Conservation (phyloP, 495 filamentous ascomycete species). For the Letharia columbiana region DNA sequence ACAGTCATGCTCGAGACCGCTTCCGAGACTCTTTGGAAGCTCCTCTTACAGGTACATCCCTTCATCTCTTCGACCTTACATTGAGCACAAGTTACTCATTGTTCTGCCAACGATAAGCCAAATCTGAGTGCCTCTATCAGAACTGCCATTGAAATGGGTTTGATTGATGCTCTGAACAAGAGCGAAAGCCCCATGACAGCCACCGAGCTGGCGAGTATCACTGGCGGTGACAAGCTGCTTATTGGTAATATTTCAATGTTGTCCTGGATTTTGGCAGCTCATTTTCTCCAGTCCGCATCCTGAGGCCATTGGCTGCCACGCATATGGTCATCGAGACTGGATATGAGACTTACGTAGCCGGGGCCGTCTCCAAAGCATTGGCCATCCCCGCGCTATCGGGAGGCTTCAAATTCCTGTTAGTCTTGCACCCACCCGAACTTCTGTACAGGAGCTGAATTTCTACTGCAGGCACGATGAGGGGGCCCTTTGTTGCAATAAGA, state of each 20-base stretch:
- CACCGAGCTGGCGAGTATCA: constrained; percentile 5
- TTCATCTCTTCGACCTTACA: background rate
- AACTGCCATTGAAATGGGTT: constrained; percentile 24
- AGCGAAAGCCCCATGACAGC: background rate
- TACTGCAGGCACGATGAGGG: constrained; percentile 3
- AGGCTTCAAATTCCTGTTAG: background rate
- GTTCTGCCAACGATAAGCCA: background rate
- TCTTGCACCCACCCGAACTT: background rate
- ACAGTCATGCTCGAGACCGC: background rate
- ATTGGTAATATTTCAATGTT: background rate
- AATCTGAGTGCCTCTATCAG: constrained; percentile 31
- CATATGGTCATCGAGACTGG: constrained; percentile 1
- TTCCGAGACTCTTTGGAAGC: background rate
- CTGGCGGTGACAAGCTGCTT: constrained; percentile 3
- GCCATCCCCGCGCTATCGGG: constrained; percentile 1
- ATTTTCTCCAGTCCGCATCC: constrained; percentile 3
- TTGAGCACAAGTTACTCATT: background rate
- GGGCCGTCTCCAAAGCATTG: constrained; percentile 9
- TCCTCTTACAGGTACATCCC: background rate
- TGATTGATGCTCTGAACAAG: constrained; percentile 9
- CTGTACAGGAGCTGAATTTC: background rate
- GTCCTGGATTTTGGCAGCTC: background rate
- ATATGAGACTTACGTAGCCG: constrained; percentile 2
- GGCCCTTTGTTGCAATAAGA: background rate
- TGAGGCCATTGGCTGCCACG: constrained; percentile 1